Evolutionary conservation across 2,329 filamentous ascomycete genomes (phyloP), one percentile per base, ranked within the genome.

Genomic region (Epichloe festucae): DNA sequence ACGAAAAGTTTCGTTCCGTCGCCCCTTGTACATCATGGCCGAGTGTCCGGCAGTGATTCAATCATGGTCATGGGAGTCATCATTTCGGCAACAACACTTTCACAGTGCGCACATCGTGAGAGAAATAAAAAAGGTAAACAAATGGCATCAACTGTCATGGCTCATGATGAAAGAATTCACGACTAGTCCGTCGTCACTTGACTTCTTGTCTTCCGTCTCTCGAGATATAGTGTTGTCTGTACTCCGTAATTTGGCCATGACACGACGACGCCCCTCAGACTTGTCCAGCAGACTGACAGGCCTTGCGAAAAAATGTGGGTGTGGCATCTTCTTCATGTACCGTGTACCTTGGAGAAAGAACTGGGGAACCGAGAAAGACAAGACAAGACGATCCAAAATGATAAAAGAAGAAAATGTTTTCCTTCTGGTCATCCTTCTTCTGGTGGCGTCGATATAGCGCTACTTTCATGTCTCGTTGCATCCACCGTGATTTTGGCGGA

Each of bases 91-190:
- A n/a, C 27, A 31, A 31, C 27, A 31, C 27, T 31, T 31, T 31
- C 27, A 27, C 27, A 10, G 27, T 10, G 14, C n/a, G n/a, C n/a
- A 43, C 41, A 21, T 43, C 17, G 23, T n/a, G 3, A 11, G 27
- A 4, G 8, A 31, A 10, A 31, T 1, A 10, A 31, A 10, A 1
- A 7, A 19, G 4, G 5, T 21, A 27, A 19, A 39, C 8, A 46
- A 51, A 51, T 17, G 17, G 42, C 43, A 47, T 51, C 49, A 27
- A 51, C 35, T 50, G 52, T 52, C 53, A 38, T 49, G 27, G 48
- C 43, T 49, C 19, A 38, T 53, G 36, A 43, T 35, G 17, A 3
- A 21, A 50, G 38, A 51, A 51, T 42, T 42, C 42, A 46, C 46
- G 46, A 12, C 27, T 14, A 27, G 14, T 46, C 1, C 43, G 47